phyloP scores from a whole-genome alignment of 2,329 filamentous ascomycete genomes.

The Blastomyces gilchristii region DNA sequence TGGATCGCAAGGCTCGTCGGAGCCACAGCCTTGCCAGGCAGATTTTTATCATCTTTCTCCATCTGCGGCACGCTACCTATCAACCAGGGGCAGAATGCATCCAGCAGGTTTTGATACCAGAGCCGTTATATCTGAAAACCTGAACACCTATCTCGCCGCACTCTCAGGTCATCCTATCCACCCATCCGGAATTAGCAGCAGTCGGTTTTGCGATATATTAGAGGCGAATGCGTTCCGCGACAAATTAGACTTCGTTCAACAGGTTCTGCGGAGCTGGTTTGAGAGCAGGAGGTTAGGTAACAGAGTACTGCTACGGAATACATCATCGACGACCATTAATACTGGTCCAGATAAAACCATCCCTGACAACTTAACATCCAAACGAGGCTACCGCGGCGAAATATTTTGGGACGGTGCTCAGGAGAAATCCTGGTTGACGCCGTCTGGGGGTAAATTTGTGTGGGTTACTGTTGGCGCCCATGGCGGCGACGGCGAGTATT shows the following conservation, averaged over 20 bases:
- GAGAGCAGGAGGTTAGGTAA: conserved; percentile 30
- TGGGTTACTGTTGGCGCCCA: conserved; percentile 43
- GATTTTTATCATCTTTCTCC: conserved; percentile 42
- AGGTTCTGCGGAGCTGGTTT: conserved; percentile 34
- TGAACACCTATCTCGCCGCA: conserved; percentile 32
- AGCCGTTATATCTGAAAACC: conserved; percentile 33
- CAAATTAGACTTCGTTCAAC: conserved; percentile 34
- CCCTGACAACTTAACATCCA: neutral
- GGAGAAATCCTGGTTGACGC: conserved; percentile 32
- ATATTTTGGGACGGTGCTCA: conserved; percentile 36
- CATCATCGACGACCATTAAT: neutral
- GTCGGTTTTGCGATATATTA: conserved; percentile 33
- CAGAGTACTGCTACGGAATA: conserved; percentile 14
- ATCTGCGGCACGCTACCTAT: conserved; percentile 35
- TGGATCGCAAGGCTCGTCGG: conserved; percentile 7
- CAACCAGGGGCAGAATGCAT: conserved; percentile 33
- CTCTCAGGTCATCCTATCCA: conserved; percentile 26
- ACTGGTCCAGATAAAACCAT: neutral
- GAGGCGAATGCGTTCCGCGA: conserved; percentile 37
- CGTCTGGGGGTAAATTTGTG: conserved; percentile 38
- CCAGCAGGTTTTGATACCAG: conserved; percentile 36
- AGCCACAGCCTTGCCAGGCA: conserved; percentile 28
- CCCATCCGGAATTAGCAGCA: conserved; percentile 25
- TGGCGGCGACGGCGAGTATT: conserved; percentile 38
- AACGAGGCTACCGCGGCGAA: conserved; percentile 5